Evolutionary conservation across 352 stramenopile species (phyloP).

Genomic region (Globisporangium iwayamae): DNA sequence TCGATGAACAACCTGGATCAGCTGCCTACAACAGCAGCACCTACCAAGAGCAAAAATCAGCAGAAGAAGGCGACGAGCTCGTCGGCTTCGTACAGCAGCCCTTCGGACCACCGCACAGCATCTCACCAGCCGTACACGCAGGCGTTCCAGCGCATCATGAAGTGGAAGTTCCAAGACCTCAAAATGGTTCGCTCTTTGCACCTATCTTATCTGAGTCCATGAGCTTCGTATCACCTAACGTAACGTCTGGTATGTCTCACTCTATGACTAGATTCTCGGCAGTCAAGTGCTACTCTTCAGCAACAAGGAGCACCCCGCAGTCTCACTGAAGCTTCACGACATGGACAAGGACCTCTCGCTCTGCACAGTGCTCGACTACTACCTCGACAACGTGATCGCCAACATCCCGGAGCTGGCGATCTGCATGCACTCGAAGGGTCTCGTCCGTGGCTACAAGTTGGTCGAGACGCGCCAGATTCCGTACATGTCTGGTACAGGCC

Average conservation of each 20-base stretch:
- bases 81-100: slow-evolving; percentile 15
- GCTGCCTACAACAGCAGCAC: not conserved
- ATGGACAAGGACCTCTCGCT: slow-evolving; percentile 85
- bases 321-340: slow-evolving; percentile 82
- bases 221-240: not conserved
- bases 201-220: not conserved
- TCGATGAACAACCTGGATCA: not conserved
- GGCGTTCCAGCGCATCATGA: slow-evolving; percentile 72
- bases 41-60: slow-evolving; percentile 1
- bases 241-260: not conserved
- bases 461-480: slow-evolving; percentile 81
- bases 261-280: slow-evolving; percentile 53
- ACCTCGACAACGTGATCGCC: slow-evolving; percentile 85
- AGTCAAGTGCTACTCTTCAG: slow-evolving; percentile 83
- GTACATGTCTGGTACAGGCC: slow-evolving; percentile 60
- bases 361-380: slow-evolving; percentile 82
- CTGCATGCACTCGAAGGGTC: slow-evolving; percentile 83
- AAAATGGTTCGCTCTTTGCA: slow-evolving; percentile 57
- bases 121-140: slow-evolving; percentile 24
- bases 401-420: slow-evolving; percentile 86
- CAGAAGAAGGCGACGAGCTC: slow-evolving; percentile 10
- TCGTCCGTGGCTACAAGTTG: slow-evolving; percentile 84
- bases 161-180: slow-evolving; percentile 86
- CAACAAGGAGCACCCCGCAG: slow-evolving; percentile 76
- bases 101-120: slow-evolving; percentile 6